Percentiles rank a stretch among this genome's conserved stretches.
Evolutionary conservation across 441 rosid species (phyloP).

Genomic region (Populus tomentosa): DNA sequence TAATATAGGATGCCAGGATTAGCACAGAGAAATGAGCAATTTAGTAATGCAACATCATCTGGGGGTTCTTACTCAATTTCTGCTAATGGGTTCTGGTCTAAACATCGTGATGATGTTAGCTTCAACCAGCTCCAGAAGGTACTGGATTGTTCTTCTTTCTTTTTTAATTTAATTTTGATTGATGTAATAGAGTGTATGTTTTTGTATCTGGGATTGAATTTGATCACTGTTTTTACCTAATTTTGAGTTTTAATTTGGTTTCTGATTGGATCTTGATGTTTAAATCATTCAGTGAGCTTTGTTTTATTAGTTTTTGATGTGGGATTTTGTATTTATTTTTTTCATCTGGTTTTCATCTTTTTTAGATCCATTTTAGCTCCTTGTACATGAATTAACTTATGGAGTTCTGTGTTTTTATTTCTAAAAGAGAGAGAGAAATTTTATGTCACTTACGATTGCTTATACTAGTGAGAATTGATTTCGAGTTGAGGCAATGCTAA

Average conservation of each 20-base stretch:
- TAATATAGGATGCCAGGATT: conserved; percentile 58
- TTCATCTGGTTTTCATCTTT: conserved; percentile 10
- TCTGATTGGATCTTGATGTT: conserved; percentile 31
- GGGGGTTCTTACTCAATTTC: conserved; percentile 21
- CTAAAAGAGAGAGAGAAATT: neutral
- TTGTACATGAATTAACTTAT: neutral
- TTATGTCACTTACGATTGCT: neutral
- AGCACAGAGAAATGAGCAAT: conserved; percentile 66
- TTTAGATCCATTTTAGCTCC: conserved; percentile 3
- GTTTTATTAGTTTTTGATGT: conserved; percentile 1
- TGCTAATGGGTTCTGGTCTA: conserved; percentile 80
- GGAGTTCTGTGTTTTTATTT: neutral
- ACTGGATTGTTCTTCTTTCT: neutral
- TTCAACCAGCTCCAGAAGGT: conserved; percentile 89
- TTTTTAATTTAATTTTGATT: neutral
- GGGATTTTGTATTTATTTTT: neutral
- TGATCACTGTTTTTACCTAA: conserved; percentile 20
- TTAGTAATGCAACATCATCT: conserved; percentile 33
- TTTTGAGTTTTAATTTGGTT: conserved; percentile 1
- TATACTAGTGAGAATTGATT: neutral
- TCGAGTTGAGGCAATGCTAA: neutral
- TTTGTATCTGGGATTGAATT: conserved; percentile 22
- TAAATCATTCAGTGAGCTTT: conserved; percentile 7
- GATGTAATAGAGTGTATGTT: neutral
- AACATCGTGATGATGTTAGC: conserved; percentile 63